Evolutionary conservation across 2,329 filamentous ascomycete genomes (phyloP), one percentile per base, ranked within the genome.

Genomic region (Nigrospora osmanthi): DNA sequence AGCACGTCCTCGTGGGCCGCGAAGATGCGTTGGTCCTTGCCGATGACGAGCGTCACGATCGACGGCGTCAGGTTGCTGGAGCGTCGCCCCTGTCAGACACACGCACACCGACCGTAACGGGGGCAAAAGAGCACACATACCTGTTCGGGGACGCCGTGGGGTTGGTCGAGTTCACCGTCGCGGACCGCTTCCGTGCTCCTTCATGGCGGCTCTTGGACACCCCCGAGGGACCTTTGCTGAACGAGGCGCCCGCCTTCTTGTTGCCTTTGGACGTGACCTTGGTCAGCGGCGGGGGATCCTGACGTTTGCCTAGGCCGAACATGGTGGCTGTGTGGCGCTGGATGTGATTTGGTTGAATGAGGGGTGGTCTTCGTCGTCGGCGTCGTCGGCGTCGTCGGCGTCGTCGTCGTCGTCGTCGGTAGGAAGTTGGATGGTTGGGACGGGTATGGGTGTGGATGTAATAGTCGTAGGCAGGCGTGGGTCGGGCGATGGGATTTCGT

Each of bases 1-100:
- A 96, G 81, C 49, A 95, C 78, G 54, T 93, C 85, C 70, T 95
- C 87, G 64, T 95, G 90, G 7, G 89, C 89, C 34, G 90, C 90
- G 60, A 96, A 96, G 54, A 95, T 83, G 17, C 90, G 81, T 63
- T 89, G 83, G 53, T 90, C 84, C 6, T 76, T 76, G n/a, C 88
- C 88, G 55, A 94, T 80, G 55, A 86, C 79, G 49, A 94, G 76
- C 11, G 87, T 94, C 54, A 94, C 78, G 60, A 93, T 87, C 38
- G 84, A 71, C 3, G 83, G 85, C 23, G 75, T 76, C 47, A 81
- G 60, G 46, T 67, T 76, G 48, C 79, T 83, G 50, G 12, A 2
- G n/a, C 9, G 13, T 2, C 19, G 37, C 13, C 2, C 19, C 14
- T n/a, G 19, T 14, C 23, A 17, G 37, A 39, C 6, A 7, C 15